phyloP scores from a whole-genome alignment of 129 eudicot species.

The Flaveria robusta region DNA sequence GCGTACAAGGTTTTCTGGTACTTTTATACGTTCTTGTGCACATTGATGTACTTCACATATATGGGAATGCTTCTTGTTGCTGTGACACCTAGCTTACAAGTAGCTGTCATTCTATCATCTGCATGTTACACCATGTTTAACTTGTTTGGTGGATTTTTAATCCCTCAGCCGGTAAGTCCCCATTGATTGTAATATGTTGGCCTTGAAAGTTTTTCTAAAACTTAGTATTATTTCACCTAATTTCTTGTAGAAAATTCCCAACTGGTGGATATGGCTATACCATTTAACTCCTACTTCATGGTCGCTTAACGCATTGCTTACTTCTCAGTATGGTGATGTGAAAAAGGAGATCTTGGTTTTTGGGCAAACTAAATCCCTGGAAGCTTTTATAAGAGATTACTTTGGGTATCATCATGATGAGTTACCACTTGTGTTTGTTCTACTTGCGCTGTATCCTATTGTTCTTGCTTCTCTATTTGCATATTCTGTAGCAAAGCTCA shows the following conservation, averaged over 20 bases:
- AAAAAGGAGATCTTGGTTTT: conserved; percentile 43
- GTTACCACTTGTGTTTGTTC: conserved; percentile 43
- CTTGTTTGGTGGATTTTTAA: conserved; percentile 61
- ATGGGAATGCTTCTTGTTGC: conserved; percentile 69
- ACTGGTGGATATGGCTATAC: conserved; percentile 83
- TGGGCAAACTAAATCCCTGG: conserved; percentile 48
- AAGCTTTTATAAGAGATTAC: conserved; percentile 51
- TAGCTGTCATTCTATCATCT: conserved; percentile 53
- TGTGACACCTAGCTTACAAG: conserved; percentile 56
- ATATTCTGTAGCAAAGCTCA: conserved; percentile 47
- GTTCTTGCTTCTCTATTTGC: conserved; percentile 60
- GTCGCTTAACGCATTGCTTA: conserved; percentile 62
- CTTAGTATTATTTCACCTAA: not conserved
- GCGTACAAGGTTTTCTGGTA: conserved; percentile 58
- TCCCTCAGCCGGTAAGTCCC: conserved; percentile 60
- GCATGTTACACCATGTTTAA: conserved; percentile 47
- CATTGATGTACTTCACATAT: conserved; percentile 60
- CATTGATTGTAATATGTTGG: not conserved
- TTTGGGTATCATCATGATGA: conserved; percentile 59
- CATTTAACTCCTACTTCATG: conserved; percentile 66
- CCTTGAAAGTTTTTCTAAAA: not conserved
- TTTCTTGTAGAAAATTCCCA: conserved; percentile 61
- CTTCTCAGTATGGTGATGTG: conserved; percentile 74
- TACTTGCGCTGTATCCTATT: conserved; percentile 47
- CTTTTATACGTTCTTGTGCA: conserved; percentile 57